phyloP scores from a whole-genome alignment of 2,329 filamentous ascomycete genomes.

The Xylariaceae sp. region DNA sequence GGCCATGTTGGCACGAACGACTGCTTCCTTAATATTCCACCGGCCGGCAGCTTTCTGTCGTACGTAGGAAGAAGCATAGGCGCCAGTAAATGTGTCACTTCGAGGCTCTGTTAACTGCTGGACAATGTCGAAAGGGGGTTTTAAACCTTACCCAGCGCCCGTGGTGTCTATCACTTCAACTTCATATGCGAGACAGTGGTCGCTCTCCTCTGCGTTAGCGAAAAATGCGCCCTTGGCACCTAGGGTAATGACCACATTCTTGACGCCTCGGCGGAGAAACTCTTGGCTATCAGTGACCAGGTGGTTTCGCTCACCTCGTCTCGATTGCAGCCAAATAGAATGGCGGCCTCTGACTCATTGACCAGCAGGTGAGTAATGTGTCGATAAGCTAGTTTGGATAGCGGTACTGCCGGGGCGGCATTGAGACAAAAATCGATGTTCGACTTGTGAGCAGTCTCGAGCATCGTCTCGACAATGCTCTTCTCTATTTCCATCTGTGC shows the following conservation, averaged over 20 bases:
- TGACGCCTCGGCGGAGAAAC: neutral
- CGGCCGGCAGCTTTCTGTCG: neutral
- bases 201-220: neutral
- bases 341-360: slow-evolving; percentile 1
- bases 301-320: neutral
- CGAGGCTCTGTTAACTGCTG: neutral
- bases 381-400: neutral
- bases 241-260: slow-evolving; percentile 1
- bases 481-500: neutral
- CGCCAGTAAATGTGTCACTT: neutral
- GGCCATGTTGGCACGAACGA: neutral
- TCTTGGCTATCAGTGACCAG: neutral
- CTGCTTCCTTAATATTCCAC: neutral
- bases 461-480: neutral
- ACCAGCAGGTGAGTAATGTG: neutral
- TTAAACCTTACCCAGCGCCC: neutral
- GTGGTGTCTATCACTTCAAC: neutral
- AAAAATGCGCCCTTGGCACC: neutral
- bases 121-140: neutral
- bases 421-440: neutral
- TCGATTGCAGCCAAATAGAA: neutral
- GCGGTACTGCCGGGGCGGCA: neutral
- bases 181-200: neutral
- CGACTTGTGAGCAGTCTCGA: neutral
- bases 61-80: neutral